phyloP scores from a whole-genome alignment of 2,329 filamentous ascomycete genomes.

The Epichloe uncinata region DNA sequence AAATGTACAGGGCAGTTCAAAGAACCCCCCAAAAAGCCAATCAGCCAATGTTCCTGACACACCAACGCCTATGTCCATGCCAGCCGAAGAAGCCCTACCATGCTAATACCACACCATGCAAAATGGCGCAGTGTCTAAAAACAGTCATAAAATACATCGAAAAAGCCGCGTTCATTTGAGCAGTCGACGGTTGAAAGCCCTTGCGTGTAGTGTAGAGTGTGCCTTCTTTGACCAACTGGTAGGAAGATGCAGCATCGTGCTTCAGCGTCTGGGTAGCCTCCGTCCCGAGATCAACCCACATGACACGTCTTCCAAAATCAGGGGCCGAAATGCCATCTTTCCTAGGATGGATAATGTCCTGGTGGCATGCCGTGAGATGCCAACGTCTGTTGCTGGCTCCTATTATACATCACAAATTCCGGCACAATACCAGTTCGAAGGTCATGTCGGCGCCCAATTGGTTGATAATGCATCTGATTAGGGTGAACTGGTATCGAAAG shows the following conservation, averaged over 20 bases:
- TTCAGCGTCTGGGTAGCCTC: neutral
- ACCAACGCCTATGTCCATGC: conserved; percentile 13
- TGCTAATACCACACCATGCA: conserved; percentile 11
- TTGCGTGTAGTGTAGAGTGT: neutral
- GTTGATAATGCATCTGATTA: conserved; percentile 72
- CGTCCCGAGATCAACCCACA: no score
- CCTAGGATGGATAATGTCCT: conserved; percentile 24
- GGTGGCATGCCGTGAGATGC: conserved; percentile 16
- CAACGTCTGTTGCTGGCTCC: conserved; percentile 17
- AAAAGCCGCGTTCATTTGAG: neutral
- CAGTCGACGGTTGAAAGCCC: neutral
- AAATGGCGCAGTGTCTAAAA: conserved; percentile 9
- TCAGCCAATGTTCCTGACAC: conserved; percentile 7
- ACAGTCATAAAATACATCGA: conserved; percentile 6
- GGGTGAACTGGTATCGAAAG: conserved; percentile 44
- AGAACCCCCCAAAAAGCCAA: conserved; percentile 1
- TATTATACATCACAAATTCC: conserved; percentile 34
- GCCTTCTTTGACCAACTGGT: neutral
- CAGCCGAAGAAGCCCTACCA: conserved; percentile 13
- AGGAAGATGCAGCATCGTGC: neutral
- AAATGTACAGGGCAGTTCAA: neutral
- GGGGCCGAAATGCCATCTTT: conserved; percentile 11
- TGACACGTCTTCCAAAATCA: neutral
- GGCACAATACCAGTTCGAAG: conserved; percentile 60
- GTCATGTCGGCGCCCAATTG: conserved; percentile 55